These are phyloP conservation scores for Leccinum aurantiacum DNA, from an alignment of 768 basidiomycete genomes.

Conservation along the genomic window DNA sequence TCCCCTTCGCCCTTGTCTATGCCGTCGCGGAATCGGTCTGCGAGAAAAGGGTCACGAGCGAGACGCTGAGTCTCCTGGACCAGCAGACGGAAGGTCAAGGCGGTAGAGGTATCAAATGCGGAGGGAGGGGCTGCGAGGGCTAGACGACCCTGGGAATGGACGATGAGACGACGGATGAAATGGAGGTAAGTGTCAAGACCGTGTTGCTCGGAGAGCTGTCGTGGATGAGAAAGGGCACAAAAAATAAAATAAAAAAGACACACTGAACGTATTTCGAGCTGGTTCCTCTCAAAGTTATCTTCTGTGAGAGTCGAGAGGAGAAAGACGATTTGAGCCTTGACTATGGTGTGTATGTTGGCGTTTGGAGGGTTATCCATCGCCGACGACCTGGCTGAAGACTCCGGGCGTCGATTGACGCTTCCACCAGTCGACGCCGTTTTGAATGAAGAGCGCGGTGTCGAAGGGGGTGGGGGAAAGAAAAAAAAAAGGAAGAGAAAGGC, in stretches of 20 bases:
- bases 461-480: slow-evolving; percentile 21
- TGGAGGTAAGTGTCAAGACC: slow-evolving; percentile 96
- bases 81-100: slow-evolving; percentile 80
- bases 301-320: slow-evolving; percentile 94
- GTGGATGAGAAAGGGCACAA: slow-evolving; percentile 13
- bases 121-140: slow-evolving; percentile 57
- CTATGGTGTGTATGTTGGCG: slow-evolving; percentile 88
- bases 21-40: slow-evolving; percentile 88
- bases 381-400: slow-evolving; percentile 74
- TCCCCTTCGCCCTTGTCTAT: slow-evolving; percentile 88
- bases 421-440: slow-evolving; percentile 75
- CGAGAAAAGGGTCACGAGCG: slow-evolving; percentile 85
- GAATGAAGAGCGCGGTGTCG: slow-evolving; percentile 26
- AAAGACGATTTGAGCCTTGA: slow-evolving; percentile 97
- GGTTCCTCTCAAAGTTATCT: slow-evolving; percentile 94
- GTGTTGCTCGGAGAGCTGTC: slow-evolving; percentile 93
- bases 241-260: slow-evolving; percentile 35
- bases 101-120: slow-evolving; percentile 70
- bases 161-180: slow-evolving; percentile 94
- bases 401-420: slow-evolving; percentile 67
- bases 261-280: slow-evolving; percentile 92
- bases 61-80: slow-evolving; percentile 88
- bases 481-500: slow-evolving; percentile 28
- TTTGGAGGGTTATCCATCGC: slow-evolving; percentile 84
- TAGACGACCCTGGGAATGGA: slow-evolving; percentile 77